Evolutionary conservation across 495 filamentous ascomycete genomes (phyloP).

Genomic region (Poronia punctata): DNA sequence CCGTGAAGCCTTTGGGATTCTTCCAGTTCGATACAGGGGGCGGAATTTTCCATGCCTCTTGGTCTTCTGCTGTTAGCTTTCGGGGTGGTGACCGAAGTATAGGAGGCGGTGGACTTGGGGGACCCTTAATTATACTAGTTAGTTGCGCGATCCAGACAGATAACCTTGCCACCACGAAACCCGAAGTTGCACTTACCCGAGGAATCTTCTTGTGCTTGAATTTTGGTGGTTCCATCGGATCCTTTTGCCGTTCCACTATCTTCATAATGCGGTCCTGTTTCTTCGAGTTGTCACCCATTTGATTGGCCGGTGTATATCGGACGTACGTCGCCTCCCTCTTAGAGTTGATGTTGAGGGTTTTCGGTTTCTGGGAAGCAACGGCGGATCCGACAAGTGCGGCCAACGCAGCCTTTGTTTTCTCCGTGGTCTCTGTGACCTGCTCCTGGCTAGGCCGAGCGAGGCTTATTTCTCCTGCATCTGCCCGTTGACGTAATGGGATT

Average conservation of each 20-base stretch:
- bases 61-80: conserved; percentile 93
- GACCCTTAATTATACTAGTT: conserved; percentile 40
- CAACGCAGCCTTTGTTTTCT: conserved; percentile 82
- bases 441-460: conserved; percentile 81
- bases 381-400: conserved; percentile 76
- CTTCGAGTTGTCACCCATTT: conserved; percentile 85
- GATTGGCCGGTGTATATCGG: conserved; percentile 88
- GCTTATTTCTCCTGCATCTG: conserved; percentile 89
- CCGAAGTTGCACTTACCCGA: conserved; percentile 27
- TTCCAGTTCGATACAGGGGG: conserved; percentile 98
- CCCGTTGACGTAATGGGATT: conserved; percentile 87
- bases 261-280: conserved; percentile 98
- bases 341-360: conserved; percentile 75
- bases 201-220: conserved; percentile 99
- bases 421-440: conserved; percentile 70
- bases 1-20: conserved; percentile 97
- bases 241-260: conserved; percentile 88
- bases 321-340: conserved; percentile 87
- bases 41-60: conserved; percentile 94
- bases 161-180: too few relatives aligned
- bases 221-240: conserved; percentile 97
- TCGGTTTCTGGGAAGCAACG: conserved; percentile 87
- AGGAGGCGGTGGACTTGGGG: conserved; percentile 85
- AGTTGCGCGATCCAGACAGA: not conserved
- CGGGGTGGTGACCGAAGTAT: conserved; percentile 93